Base-by-base conservation (phyloP, 768 basidiomycete species). In the Xanthoconium purpureum region DNA sequence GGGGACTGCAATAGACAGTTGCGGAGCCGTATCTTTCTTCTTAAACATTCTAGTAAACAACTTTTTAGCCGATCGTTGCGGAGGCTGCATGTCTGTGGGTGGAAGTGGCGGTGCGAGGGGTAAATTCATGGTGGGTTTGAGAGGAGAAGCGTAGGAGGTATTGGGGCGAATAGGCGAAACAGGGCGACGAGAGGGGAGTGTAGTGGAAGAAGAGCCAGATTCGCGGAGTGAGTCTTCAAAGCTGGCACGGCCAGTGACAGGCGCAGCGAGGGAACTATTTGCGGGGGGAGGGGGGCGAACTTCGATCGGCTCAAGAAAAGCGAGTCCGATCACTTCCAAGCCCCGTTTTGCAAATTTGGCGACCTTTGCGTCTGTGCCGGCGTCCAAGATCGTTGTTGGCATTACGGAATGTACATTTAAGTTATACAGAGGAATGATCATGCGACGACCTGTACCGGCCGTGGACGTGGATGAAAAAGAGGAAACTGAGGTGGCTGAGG, bases 331-430 rank as follows among this genome's bases (percentile, higher is more conserved):
- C 29, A 95, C 73, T 66, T 94, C 92, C 33, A 92, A 73, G 2
- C 89, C 87, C 5, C 87, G 80, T 60, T 80, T 84, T 52, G 78
- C 75, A 66, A 91, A 93, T 60, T 82, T 87, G 5, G 91, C 89
- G 37, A 94, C 84, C 72, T 89, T 89, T 20, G 88, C 87, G 55
- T 93, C 91, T 0, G 91, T 94, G 39, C 92, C 92, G 0, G 92
- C 92, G 66, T 94, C 92, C 30, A 91, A 81, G 53, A 94, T 86
- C 36, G 84, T 83, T 63, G 93, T 94, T 13, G 90, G 85, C 79
- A 93, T 79, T 48, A 94, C 88, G 59, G 91, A 88, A 70, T 95
- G 92, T 1, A 91, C 91, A 56, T 89, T 87, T 20, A 95, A 80
- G 65, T 93, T 94, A 73, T 94, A 92, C 3, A 94, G 75, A 0